These are phyloP conservation scores for Passiflora organensis DNA, from an alignment of 345 rosid genomes.

Conservation along the genomic window DNA sequence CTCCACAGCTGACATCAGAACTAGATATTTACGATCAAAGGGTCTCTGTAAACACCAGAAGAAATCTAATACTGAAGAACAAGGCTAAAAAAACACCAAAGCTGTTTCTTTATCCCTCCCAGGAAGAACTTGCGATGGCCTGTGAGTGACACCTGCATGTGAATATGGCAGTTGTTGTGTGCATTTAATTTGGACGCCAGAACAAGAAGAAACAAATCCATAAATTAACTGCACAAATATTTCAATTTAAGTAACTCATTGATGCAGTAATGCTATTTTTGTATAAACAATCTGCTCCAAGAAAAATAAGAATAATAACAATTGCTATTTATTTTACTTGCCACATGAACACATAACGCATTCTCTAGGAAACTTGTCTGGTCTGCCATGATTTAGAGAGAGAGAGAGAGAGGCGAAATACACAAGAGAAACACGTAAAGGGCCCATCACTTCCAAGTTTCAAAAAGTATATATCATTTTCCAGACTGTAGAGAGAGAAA, in stretches of 20 bases:
- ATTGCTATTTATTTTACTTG: not conserved
- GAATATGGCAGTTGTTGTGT: slow-evolving; percentile 23
- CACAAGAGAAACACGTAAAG: slow-evolving; percentile 13
- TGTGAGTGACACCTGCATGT: slow-evolving; percentile 36
- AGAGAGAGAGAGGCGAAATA: not conserved
- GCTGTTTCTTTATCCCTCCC: slow-evolving; percentile 9
- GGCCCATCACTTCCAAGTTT: slow-evolving; percentile 16
- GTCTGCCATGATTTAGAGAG: slow-evolving; percentile 14
- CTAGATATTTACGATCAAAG: not conserved
- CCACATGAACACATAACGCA: not conserved
- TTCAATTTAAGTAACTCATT: not conserved
- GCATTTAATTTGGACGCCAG: slow-evolving; percentile 22
- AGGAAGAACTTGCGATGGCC: slow-evolving; percentile 15
- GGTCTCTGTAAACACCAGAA: not conserved
- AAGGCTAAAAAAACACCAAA: not conserved
- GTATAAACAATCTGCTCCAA: too few relatives aligned
- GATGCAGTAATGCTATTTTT: too few relatives aligned
- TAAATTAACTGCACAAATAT: not conserved
- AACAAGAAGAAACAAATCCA: not conserved
- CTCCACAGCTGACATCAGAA: slow-evolving; percentile 38
- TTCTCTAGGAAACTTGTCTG: slow-evolving; percentile 2
- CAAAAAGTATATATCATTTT: not conserved
- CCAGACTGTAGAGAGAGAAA: slow-evolving; percentile 5
- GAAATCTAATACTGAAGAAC: slow-evolving; percentile 3
- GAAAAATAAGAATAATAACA: too few relatives aligned